A percentile compares a stretch with the other conserved stretches of the same genome.
phyloP scores from a whole-genome alignment of 768 basidiomycete species.

The Rhizopogon salebrosus region DNA sequence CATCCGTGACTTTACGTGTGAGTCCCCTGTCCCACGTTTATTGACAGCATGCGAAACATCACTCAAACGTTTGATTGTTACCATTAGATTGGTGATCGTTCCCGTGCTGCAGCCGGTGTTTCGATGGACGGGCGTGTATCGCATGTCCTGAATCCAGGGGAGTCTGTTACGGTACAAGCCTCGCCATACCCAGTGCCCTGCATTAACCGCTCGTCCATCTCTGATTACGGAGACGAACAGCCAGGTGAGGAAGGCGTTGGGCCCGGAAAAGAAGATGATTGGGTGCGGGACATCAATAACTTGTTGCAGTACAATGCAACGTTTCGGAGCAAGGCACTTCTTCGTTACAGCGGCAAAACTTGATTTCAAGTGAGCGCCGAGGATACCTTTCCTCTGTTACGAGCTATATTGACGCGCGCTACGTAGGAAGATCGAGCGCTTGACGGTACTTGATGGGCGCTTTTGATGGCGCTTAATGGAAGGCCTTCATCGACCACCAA shows the following conservation, averaged over 20 bases:
- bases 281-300: slow-evolving; percentile 97
- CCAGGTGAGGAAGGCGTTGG: slow-evolving; percentile 59
- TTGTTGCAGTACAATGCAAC: slow-evolving; percentile 92
- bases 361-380: not conserved
- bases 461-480: too few species aligned
- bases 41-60: slow-evolving; percentile 1
- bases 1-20: slow-evolving; percentile 69
- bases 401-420: not conserved
- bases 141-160: slow-evolving; percentile 75
- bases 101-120: slow-evolving; percentile 81
- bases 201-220: slow-evolving; percentile 80
- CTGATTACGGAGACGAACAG: slow-evolving; percentile 38
- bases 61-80: not conserved
- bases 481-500: too few species aligned
- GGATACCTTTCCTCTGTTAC: not conserved
- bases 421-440: not conserved
- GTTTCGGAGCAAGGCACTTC: slow-evolving; percentile 83
- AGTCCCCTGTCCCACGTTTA: slow-evolving; percentile 18
- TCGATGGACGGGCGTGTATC: slow-evolving; percentile 93
- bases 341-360: slow-evolving; percentile 57
- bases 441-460: not conserved
- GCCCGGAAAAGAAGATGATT: slow-evolving; percentile 84
- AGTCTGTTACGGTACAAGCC: slow-evolving; percentile 79
- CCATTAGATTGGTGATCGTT: slow-evolving; percentile 73
- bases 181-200: slow-evolving; percentile 91